These are phyloP conservation scores for Ceratobasidium papillatum DNA, from an alignment of 1,284 basidiomycete species.

Conservation along the genomic window DNA sequence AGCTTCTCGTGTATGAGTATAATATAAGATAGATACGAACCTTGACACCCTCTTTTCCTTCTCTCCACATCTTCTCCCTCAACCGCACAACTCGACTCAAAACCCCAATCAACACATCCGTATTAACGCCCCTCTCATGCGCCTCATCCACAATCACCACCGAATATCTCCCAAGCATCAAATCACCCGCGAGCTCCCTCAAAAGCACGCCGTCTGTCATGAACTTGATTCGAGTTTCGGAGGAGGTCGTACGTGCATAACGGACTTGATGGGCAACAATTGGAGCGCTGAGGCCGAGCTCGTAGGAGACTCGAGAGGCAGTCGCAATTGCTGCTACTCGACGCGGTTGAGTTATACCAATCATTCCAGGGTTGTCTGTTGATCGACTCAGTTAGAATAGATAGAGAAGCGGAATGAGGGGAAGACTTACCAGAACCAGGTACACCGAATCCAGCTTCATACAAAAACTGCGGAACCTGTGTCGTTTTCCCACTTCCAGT, in stretches of 20 bases:
- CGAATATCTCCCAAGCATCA: slow-evolving; percentile 89
- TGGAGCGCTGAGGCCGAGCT: slow-evolving; percentile 82
- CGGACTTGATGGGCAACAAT: slow-evolving; percentile 96
- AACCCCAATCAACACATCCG: slow-evolving; percentile 96
- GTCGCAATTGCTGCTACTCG: slow-evolving; percentile 98
- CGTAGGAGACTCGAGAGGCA: slow-evolving; percentile 89
- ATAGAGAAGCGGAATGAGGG: not conserved
- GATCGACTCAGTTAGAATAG: not conserved
- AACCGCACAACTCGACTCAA: slow-evolving; percentile 90
- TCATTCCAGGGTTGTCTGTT: slow-evolving; percentile 95
- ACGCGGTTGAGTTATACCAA: slow-evolving; percentile 96
- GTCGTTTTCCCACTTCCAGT: slow-evolving; percentile 99
- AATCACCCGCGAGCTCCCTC: slow-evolving; percentile 91
- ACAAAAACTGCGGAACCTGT: slow-evolving; percentile 92
- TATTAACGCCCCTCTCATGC: slow-evolving; percentile 98
- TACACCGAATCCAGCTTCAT: slow-evolving; percentile 95
- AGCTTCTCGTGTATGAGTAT: no score
- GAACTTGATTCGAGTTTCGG: slow-evolving; percentile 94
- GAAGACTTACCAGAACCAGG: slow-evolving; percentile 71
- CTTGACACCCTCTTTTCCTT: slow-evolving; percentile 71
- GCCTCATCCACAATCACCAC: slow-evolving; percentile 98
- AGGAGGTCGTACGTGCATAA: slow-evolving; percentile 92
- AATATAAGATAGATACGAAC: slow-evolving; percentile 59
- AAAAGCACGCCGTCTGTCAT: slow-evolving; percentile 99
- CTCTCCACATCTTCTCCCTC: slow-evolving; percentile 87